phyloP scores from a whole-genome alignment of 2,329 filamentous ascomycete species.

The Aspergillus fumigatiaffinis region DNA sequence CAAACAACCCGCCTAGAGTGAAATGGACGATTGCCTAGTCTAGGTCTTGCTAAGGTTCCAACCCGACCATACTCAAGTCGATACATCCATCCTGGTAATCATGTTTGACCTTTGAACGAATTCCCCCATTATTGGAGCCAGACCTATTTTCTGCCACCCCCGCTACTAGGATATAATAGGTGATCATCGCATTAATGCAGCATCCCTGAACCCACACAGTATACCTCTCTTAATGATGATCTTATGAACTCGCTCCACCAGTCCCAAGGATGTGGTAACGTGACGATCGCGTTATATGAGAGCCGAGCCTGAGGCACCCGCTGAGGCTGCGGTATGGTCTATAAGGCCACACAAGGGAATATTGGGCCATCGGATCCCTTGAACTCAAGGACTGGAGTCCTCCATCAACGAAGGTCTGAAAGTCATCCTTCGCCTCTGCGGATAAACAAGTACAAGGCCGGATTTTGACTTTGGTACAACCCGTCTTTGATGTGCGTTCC shows the following conservation, averaged over 20 bases:
- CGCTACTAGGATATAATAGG: neutral
- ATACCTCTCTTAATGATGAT: neutral
- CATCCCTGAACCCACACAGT: neutral
- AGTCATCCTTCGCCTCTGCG: neutral
- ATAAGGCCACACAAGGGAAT: neutral
- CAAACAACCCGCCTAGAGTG: neutral
- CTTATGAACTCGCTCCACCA: neutral
- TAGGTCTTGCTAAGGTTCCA: neutral
- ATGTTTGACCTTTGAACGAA: neutral
- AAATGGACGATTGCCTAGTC: neutral
- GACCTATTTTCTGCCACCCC: neutral
- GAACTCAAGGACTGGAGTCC: neutral
- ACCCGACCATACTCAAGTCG: neutral
- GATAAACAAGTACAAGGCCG: neutral
- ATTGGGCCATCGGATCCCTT: neutral
- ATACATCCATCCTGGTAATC: neutral
- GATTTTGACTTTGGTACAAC: neutral
- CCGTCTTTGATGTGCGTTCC: slow-evolving; percentile 8
- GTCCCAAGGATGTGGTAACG: neutral
- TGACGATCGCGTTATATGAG: neutral
- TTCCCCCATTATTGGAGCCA: too few species aligned
- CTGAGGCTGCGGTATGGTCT: neutral
- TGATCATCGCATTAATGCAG: neutral
- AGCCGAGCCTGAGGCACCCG: neutral
- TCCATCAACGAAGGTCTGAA: neutral